Evolutionary conservation across 352 stramenopile genomes (phyloP), one percentile per base, ranked within the genome.

Genomic region (Phytopythium montanum): DNA sequence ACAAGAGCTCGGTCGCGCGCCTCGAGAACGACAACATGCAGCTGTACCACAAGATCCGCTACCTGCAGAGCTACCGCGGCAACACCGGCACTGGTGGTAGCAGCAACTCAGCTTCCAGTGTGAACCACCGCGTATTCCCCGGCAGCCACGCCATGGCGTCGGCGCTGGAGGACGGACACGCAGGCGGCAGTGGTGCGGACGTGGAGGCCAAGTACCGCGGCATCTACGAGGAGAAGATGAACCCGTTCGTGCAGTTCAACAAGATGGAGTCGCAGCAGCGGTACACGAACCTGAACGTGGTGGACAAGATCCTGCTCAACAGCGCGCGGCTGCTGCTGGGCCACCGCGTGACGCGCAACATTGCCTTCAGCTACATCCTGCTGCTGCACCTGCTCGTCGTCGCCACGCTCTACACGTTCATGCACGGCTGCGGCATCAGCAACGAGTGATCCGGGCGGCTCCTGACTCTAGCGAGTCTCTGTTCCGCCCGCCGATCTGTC

Each of bases 211-310:
- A 82, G n/a, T 96, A 96, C 69, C 79, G 84, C 49, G 71, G 69
- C 48, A 78, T 97, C 75, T 97, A 97, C 74, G 90, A 97, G 57
- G 82, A 92, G 62, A 89, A 92, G 49, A 93, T 97, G 81, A 96
- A 95, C 60, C 90, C 90, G 36, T 97, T 97, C 67, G 84, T 88
- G 53, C 85, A 96, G 60, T 97, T 97, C 65, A 96, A 94, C 70
- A 88, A 92, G 68, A 81, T 91, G 65, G 90, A 97, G 74, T 84
- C 65, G 39, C 85, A 95, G 62, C 85, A 93, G 65, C 91, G 91
- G 48, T 94, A 92, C 59, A 84, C 88, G 61, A 94, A 97, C 61
- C 79, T 97, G 51, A 96, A 92, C 56, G 75, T 90, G 6, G 82
- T 95, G 55, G 90, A 97, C 68, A 96, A 96, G 60, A 95, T 97